Percentiles rank a stretch among this genome's conserved stretches.
phyloP scores from a whole-genome alignment of 2,329 filamentous ascomycete species.

The Coniochaeta hoffmannii region DNA sequence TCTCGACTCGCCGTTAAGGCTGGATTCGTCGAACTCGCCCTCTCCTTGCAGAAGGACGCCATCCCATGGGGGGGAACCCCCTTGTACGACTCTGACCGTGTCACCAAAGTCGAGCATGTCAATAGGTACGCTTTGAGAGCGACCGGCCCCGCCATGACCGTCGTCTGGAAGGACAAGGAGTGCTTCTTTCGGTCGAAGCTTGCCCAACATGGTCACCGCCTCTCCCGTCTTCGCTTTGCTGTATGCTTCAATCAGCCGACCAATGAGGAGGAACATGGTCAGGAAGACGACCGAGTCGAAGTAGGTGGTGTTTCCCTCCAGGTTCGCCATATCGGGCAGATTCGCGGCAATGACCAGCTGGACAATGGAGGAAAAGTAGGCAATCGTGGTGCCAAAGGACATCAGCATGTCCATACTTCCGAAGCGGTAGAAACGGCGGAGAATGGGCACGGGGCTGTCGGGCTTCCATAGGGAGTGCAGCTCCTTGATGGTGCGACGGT shows the following conservation, averaged over 20 bases:
- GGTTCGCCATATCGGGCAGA: constrained; percentile 29
- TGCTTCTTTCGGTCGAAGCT: constrained; percentile 70
- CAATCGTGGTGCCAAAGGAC: constrained; percentile 79
- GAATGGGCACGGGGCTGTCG: constrained; percentile 63
- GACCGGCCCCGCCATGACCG: constrained; percentile 18
- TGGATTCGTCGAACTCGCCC: constrained; percentile 79
- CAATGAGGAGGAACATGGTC: constrained; percentile 74
- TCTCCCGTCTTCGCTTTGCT: constrained; percentile 88
- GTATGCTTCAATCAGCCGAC: constrained; percentile 75
- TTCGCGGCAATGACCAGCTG: constrained; percentile 57
- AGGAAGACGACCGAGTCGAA: constrained; percentile 92
- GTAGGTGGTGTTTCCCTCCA: constrained; percentile 54
- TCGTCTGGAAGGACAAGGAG: constrained; percentile 54
- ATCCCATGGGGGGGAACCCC: constrained; percentile 78
- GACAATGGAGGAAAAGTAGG: constrained; percentile 75
- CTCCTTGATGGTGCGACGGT: constrained; percentile 71
- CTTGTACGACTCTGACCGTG: constrained; percentile 66
- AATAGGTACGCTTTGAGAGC: constrained; percentile 37
- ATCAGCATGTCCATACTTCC: constrained; percentile 96
- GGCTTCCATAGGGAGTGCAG: constrained; percentile 69
- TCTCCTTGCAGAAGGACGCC: constrained; percentile 57
- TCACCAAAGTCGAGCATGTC: constrained; percentile 73
- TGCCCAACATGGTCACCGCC: constrained; percentile 72
- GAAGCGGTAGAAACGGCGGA: constrained; percentile 80
- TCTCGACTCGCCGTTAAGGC: constrained; percentile 72